Evolutionary conservation across 768 basidiomycete genomes (phyloP).

Genomic region (Termitomyces titanicus): DNA sequence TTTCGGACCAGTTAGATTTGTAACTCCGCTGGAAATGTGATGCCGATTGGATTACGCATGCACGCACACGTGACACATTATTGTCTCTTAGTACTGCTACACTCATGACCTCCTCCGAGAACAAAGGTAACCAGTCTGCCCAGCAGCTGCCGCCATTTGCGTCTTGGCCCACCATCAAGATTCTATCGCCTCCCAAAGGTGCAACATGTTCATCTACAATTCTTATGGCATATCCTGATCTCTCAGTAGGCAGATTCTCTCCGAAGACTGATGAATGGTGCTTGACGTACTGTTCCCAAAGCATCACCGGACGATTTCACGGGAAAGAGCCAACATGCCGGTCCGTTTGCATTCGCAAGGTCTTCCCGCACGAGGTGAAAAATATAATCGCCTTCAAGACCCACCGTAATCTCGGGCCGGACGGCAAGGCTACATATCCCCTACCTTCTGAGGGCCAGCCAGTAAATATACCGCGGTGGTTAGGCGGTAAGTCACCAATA

Average conservation of each 20-base stretch:
- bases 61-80: conserved; percentile 8
- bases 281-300: conserved; percentile 59
- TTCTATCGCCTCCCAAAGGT: conserved; percentile 51
- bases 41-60: conserved; percentile 11
- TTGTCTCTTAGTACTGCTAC: conserved; percentile 6
- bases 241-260: conserved; percentile 46
- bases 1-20: conserved; percentile 12
- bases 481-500: conserved; percentile 37
- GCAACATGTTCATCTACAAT: background rate
- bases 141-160: conserved; percentile 35
- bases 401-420: conserved; percentile 35
- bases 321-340: conserved; percentile 50
- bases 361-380: conserved; percentile 64
- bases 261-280: conserved; percentile 63
- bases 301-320: conserved; percentile 47
- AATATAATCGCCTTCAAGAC: conserved; percentile 44
- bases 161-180: conserved; percentile 52
- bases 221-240: background rate
- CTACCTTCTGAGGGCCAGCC: conserved; percentile 67
- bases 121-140: conserved; percentile 21
- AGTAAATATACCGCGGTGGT: conserved; percentile 37
- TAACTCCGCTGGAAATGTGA: conserved; percentile 21
- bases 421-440: conserved; percentile 53
- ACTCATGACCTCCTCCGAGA: conserved; percentile 25
- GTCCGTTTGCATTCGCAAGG: conserved; percentile 60